A percentile compares a stretch with the other conserved stretches of the same genome.
Evolutionary conservation across 192 early-diverging fungal species (phyloP).

Genomic region (Podila horticola): DNA sequence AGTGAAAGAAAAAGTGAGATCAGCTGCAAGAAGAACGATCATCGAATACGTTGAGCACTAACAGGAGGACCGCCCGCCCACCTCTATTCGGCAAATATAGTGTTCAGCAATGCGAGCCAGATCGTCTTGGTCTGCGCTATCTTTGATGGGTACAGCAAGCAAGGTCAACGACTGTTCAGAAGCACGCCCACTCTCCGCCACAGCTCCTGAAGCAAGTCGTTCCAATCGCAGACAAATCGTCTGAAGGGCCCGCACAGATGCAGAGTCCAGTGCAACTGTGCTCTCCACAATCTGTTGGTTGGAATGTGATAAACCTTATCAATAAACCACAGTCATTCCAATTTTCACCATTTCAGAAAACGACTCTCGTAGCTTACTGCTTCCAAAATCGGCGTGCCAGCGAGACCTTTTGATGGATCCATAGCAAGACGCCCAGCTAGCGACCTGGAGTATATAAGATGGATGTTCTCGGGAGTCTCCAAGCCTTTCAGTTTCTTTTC

Average conservation of each 20-base stretch:
- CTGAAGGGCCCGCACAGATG: slow-evolving; percentile 57
- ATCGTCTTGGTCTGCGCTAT: slow-evolving; percentile 63
- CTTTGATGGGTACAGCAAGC: slow-evolving; percentile 53
- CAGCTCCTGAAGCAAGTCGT: slow-evolving; percentile 55
- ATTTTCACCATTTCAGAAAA: not conserved
- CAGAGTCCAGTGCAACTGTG: slow-evolving; percentile 53
- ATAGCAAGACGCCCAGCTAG: slow-evolving; percentile 16
- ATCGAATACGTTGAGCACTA: not conserved
- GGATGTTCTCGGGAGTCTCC: slow-evolving; percentile 87
- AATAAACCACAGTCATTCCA: not conserved
- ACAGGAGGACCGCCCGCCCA: slow-evolving; percentile 13
- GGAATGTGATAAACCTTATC: not conserved
- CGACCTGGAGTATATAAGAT: slow-evolving; percentile 58
- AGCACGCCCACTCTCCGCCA: slow-evolving; percentile 35
- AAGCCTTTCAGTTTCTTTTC: slow-evolving; percentile 89
- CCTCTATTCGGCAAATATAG: slow-evolving; percentile 69
- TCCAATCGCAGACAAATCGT: slow-evolving; percentile 70
- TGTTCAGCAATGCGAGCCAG: slow-evolving; percentile 61
- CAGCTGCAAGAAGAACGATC: not conserved
- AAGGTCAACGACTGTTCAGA: slow-evolving; percentile 39
- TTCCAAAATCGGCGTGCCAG: slow-evolving; percentile 14
- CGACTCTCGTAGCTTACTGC: slow-evolving; percentile 10
- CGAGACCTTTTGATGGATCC: slow-evolving; percentile 22
- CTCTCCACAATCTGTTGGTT: slow-evolving; percentile 28
- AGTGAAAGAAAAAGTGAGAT: not conserved